These are phyloP conservation scores for Triangularia setosa DNA, from an alignment of 2,329 filamentous ascomycete species.

Conservation along the genomic window DNA sequence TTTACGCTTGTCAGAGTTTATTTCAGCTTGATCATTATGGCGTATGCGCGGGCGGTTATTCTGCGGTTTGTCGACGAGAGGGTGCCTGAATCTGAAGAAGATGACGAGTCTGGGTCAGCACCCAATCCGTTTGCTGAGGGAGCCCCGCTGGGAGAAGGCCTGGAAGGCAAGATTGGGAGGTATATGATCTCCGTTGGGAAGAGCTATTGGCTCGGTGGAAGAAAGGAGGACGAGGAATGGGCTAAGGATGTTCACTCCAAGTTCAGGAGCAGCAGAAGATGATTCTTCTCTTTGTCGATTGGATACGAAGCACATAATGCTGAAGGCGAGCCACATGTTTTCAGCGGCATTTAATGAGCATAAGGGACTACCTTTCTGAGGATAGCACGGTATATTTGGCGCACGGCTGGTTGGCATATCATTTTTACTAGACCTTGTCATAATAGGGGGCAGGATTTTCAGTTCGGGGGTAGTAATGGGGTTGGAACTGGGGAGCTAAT, in stretches of 20 bases:
- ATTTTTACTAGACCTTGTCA: background rate
- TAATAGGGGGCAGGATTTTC: background rate
- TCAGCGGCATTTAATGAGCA: background rate
- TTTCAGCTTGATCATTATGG: constrained; percentile 78
- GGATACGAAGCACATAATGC: background rate
- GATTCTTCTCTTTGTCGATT: background rate
- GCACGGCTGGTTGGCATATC: background rate
- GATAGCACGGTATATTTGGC: background rate
- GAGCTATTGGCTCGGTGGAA: constrained; percentile 74
- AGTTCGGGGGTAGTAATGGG: background rate
- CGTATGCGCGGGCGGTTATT: constrained; percentile 74
- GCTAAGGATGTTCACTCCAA: constrained; percentile 51
- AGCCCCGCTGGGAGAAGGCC: constrained; percentile 72
- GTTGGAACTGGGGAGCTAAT: background rate
- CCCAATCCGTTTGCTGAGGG: constrained; percentile 63
- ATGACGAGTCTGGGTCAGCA: constrained; percentile 15
- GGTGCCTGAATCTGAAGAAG: constrained; percentile 46
- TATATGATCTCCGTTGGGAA: constrained; percentile 70
- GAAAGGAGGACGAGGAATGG: constrained; percentile 64
- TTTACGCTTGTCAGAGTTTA: constrained; percentile 77
- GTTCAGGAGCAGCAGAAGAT: constrained; percentile 24
- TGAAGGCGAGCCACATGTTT: background rate
- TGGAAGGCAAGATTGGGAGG: constrained; percentile 74
- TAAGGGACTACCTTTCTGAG: background rate
- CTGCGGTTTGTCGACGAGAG: constrained; percentile 59